These are phyloP conservation scores for Pseudonitzschia pungens DNA, from an alignment of 108 stramenopile species.

Conservation along the genomic window DNA sequence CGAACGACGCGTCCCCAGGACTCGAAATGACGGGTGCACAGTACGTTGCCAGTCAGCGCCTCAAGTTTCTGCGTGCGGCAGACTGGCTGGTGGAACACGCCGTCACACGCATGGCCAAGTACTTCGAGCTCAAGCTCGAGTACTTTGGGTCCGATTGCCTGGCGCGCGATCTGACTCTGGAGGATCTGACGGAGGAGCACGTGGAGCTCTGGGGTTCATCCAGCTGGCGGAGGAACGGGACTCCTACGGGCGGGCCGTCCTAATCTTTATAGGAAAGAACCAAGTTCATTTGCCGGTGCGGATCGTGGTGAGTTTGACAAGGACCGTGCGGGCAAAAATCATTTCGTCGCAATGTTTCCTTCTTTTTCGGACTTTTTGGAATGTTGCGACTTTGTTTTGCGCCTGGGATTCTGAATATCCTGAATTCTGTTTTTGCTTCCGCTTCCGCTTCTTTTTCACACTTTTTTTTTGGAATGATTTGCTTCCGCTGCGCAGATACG, in stretches of 20 bases:
- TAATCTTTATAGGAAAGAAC: neutral
- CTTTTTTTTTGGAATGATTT: neutral
- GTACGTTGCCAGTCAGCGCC: slow-evolving; percentile 8
- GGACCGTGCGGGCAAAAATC: neutral
- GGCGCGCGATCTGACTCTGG: slow-evolving; percentile 1
- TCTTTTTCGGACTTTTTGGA: neutral
- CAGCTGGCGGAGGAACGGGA: slow-evolving; percentile 9
- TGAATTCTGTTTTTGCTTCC: neutral
- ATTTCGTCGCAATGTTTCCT: too few species aligned
- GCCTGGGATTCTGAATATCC: too few species aligned
- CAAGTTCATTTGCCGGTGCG: neutral
- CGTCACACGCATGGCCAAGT: slow-evolving; percentile 6
- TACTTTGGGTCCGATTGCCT: slow-evolving; percentile 9
- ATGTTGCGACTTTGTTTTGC: too few species aligned
- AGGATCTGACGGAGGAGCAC: slow-evolving; percentile 2
- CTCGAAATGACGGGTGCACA: neutral
- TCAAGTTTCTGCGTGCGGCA: slow-evolving; percentile 13
- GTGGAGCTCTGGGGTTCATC: slow-evolving; percentile 5
- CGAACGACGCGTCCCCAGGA: neutral
- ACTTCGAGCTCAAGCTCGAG: slow-evolving; percentile 13
- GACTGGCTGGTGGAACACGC: slow-evolving; percentile 1
- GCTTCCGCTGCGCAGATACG: neutral
- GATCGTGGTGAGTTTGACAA: neutral
- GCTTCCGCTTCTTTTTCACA: neutral
- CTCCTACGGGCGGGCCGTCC: neutral